phyloP scores from a whole-genome alignment of 495 filamentous ascomycete species.

The Aspergillus steynii region DNA sequence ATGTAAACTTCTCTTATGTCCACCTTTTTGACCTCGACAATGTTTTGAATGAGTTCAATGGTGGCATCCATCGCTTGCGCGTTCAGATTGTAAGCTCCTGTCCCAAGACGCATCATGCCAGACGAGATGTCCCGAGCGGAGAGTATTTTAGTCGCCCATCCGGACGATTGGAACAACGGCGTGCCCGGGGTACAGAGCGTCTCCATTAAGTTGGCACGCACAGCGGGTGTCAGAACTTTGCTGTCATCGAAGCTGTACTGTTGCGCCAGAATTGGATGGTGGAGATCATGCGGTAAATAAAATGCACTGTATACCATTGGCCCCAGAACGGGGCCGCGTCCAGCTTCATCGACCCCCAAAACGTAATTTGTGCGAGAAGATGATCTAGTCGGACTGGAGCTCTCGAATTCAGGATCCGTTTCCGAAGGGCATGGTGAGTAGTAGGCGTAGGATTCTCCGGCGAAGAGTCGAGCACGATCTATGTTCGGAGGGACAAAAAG shows the following conservation, averaged over 20 bases:
- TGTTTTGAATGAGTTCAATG: constrained; percentile 74
- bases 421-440: constrained; percentile 68
- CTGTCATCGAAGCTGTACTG: constrained; percentile 89
- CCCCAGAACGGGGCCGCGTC: constrained; percentile 89
- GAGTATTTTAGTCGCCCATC: constrained; percentile 78
- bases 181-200: constrained; percentile 64
- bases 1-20: constrained; percentile 89
- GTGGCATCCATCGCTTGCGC: constrained; percentile 98
- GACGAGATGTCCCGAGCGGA: constrained; percentile 82
- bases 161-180: constrained; percentile 69
- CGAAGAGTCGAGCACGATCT: constrained; percentile 56
- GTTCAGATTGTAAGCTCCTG: constrained; percentile 83
- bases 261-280: constrained; percentile 68
- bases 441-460: constrained; percentile 80
- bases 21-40: constrained; percentile 68
- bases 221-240: constrained; percentile 75
- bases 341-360: constrained; percentile 93
- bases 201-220: constrained; percentile 75
- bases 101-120: constrained; percentile 69
- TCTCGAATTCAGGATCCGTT: constrained; percentile 41
- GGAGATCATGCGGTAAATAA: constrained; percentile 71
- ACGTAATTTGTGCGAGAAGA: constrained; percentile 41
- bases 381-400: constrained; percentile 9
- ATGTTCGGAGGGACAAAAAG: constrained; percentile 82
- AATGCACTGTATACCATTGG: constrained; percentile 97